Base-by-base conservation (phyloP, 768 basidiomycete species). In the Lactarius sp. region DNA sequence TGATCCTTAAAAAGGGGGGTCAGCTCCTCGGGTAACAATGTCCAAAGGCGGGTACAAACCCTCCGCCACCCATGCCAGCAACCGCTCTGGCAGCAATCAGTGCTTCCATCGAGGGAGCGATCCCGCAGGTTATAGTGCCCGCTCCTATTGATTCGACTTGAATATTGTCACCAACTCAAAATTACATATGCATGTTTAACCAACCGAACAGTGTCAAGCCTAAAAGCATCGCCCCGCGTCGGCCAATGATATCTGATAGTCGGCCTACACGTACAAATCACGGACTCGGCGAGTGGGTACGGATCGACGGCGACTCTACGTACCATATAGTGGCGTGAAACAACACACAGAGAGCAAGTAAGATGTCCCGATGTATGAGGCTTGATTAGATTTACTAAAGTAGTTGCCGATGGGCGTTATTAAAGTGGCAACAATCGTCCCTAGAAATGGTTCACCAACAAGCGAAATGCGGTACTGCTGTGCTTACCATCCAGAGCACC, bases 41-140 rank as follows among this genome's bases (percentile, higher is more conserved):
- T 39, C 67, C 60, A 69, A 73, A 47, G 33, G 20, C 7, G n/a
- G 36, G 20, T 47, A 83, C 87, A 75, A 73, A 91, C 85, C 92
- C 89, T 74, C 92, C 94, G 61, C 94, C 92, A 60, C 92, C 94
- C 85, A 92, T 91, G 54, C 94, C 94, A 33, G 94, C 93, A 50
- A 97, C 75, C 3, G 91, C 85, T 13, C 95, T 84, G 60, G 89
- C 90, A 47, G 80, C 79, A 65, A 96, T 92, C 58, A 97, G 81
- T 13, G 80, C 73, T 66, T 84, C 81, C 94, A 98, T 96, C 6
- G 87, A 89, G 9, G 88, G 85, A 47, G 93, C 95, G 47, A 94
- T 68, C 1, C 92, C 96, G 71, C 94, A 98, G 16, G 87, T 79
- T 47, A 92, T 78, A 1, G 94, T 98, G 22, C 95, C 95, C 64